These are phyloP conservation scores for Prunus davidiana DNA, from an alignment of 306 rosid species.

Conservation along the genomic window DNA sequence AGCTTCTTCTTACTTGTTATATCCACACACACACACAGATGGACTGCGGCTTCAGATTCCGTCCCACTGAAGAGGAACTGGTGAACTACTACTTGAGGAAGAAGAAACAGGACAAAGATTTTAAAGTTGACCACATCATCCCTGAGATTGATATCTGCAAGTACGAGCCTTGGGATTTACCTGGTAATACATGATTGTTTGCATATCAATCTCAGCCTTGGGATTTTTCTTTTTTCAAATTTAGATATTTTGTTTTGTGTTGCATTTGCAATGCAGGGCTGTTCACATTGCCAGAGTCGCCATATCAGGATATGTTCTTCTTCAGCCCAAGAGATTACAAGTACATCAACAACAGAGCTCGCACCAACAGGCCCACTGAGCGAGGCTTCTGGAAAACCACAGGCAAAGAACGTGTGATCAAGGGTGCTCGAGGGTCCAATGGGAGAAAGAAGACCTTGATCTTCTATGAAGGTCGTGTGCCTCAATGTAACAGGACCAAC, in stretches of 20 bases:
- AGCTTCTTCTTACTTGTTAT: too few relatives aligned
- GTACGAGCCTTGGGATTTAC: slow-evolving; percentile 53
- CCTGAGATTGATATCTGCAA: slow-evolving; percentile 44
- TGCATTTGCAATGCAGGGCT: not conserved
- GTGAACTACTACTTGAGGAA: slow-evolving; percentile 35
- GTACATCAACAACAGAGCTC: slow-evolving; percentile 29
- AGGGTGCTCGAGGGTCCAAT: slow-evolving; percentile 22
- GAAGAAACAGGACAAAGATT: slow-evolving; percentile 28
- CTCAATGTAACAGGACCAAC: slow-evolving; percentile 19
- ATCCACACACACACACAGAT: not conserved
- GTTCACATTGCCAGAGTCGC: not conserved
- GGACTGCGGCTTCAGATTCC: slow-evolving; percentile 47
- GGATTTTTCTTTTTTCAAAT: too few relatives aligned
- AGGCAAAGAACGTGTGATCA: slow-evolving; percentile 44
- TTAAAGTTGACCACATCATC: slow-evolving; percentile 13
- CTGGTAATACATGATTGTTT: slow-evolving; percentile 23
- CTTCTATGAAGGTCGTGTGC: slow-evolving; percentile 37
- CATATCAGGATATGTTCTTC: slow-evolving; percentile 61
- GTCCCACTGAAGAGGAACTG: slow-evolving; percentile 68
- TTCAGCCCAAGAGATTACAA: slow-evolving; percentile 38
- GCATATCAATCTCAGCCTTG: not conserved
- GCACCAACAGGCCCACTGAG: slow-evolving; percentile 42
- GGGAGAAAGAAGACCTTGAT: slow-evolving; percentile 66
- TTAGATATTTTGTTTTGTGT: too few relatives aligned
- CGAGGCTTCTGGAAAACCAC: slow-evolving; percentile 69